phyloP scores from a whole-genome alignment of 2,329 filamentous ascomycete species.

The Tolypocladium ophioglossoides region DNA sequence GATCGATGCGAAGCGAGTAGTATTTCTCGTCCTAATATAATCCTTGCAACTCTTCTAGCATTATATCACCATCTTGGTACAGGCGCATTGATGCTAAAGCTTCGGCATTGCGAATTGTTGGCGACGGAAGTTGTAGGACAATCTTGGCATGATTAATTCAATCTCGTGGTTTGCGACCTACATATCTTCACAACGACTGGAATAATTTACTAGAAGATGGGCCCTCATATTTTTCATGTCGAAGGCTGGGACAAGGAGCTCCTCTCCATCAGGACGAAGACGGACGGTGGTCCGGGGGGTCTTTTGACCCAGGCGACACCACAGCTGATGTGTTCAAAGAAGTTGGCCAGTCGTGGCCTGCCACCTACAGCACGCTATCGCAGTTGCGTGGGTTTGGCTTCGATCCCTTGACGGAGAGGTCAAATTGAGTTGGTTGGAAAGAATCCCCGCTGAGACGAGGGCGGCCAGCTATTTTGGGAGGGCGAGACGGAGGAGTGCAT shows the following conservation, averaged over 20 bases:
- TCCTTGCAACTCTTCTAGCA: too few species aligned
- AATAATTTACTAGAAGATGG: too few species aligned
- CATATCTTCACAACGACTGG: too few species aligned
- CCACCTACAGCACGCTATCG: neutral
- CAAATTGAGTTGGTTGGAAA: conserved; percentile 1
- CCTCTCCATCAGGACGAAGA: neutral
- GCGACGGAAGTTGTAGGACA: too few species aligned
- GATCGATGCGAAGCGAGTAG: too few species aligned
- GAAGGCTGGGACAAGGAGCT: neutral
- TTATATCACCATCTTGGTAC: too few species aligned
- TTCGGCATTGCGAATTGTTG: too few species aligned
- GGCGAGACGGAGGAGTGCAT: conserved; percentile 8
- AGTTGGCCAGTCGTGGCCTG: neutral
- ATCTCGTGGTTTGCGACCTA: too few species aligned
- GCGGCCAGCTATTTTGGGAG: conserved; percentile 6
- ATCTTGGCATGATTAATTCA: too few species aligned
- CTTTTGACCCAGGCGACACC: neutral
- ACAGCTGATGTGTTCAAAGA: neutral
- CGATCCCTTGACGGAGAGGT: neutral
- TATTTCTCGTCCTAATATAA: too few species aligned
- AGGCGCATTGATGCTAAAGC: too few species aligned
- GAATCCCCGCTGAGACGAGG: conserved; percentile 4
- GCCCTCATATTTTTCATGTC: too few species aligned
- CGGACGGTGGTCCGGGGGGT: neutral
- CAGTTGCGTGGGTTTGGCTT: neutral